Base-by-base conservation (phyloP, 345 rosid species). In the Hibiscus mutabilis region DNA sequence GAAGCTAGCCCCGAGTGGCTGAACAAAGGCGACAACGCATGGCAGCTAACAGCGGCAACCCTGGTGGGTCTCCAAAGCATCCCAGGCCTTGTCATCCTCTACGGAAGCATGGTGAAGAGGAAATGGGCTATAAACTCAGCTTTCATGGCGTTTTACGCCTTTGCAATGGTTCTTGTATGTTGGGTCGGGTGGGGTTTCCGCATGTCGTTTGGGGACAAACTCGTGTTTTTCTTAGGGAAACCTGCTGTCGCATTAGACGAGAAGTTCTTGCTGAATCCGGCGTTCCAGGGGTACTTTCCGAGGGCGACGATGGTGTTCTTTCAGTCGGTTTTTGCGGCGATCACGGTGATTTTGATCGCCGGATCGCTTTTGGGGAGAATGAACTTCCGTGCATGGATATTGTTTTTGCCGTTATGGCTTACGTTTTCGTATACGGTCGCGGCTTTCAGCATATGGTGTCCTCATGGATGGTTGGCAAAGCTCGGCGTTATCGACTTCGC, bases 21-120 rank as follows among this genome's bases (percentile, higher is more conserved):
- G 79, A 82, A 79, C 76, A 84, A 85, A 21, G 84, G 82, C 1
- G 84, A 85, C 79, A 82, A 81, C 11, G 83, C 79, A 9, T 86
- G 92, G 92, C 89, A 88, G 71, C 84, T 86, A 22, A 80, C 84
- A 0, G 84, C 87, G 0, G 89, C 92, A n/a, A 78, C 89, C 0
- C 75, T 86, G 0, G 82, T 83, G 0, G 86, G 87, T 13, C 79
- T 82, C 5, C 89, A 84, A 4, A 82, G 72, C 65, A 74, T 85
- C 27, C 86, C 85, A 0, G 87, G 88, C 44, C 81, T 88, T 0
- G 80, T 86, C 22, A 83, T 85, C 79, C 47, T 87, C 4, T 85
- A 84, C 31, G 85, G 82, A 3, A 84, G 89, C 81, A 19, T 82
- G 65, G 80, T 82, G 0, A 77, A 79, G 29, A 78, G 52, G 75